A percentile compares a stretch with the other conserved stretches of the same genome.
phyloP scores from a whole-genome alignment of 768 basidiomycete genomes.

The Pleurotus tuber-regium region DNA sequence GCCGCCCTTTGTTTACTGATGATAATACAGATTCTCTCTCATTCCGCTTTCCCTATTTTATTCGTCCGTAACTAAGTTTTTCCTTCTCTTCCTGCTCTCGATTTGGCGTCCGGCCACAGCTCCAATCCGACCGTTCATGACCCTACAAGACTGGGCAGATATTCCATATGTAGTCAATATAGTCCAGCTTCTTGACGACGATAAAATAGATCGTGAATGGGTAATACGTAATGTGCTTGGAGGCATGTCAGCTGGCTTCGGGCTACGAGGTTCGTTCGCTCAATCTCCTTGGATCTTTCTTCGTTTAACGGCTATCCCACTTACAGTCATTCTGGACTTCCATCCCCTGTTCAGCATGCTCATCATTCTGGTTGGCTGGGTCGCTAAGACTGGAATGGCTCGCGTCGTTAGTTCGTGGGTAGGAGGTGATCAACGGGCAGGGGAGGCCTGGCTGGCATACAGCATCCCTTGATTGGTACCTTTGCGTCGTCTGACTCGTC shows the following conservation, averaged over 20 bases:
- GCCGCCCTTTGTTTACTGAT: background rate
- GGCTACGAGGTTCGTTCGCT: constrained; percentile 60
- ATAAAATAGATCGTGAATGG: constrained; percentile 79
- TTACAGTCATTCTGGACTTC: constrained; percentile 71
- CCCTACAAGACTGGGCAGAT: constrained; percentile 16
- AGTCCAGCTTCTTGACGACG: constrained; percentile 64
- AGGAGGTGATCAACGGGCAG: constrained; percentile 50
- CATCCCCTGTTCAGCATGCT: constrained; percentile 71
- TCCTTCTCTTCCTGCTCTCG: constrained; percentile 77
- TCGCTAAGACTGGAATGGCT: constrained; percentile 62
- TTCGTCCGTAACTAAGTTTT: constrained; percentile 81
- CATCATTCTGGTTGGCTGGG: constrained; percentile 77
- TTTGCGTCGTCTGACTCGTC: too few species aligned
- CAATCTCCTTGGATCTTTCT: background rate
- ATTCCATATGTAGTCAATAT: constrained; percentile 35
- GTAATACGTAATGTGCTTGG: constrained; percentile 79
- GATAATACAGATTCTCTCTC: constrained; percentile 54
- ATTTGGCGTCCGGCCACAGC: constrained; percentile 64
- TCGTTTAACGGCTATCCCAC: background rate
- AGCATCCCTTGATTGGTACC: constrained; percentile 59
- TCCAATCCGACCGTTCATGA: constrained; percentile 1
- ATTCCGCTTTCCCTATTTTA: constrained; percentile 80
- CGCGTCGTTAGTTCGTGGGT: constrained; percentile 66
- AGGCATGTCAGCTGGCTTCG: constrained; percentile 86
- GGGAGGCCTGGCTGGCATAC: constrained; percentile 78